phyloP scores from a whole-genome alignment of 2,329 filamentous ascomycete species.

The Pseudogymnoascus sp. region DNA sequence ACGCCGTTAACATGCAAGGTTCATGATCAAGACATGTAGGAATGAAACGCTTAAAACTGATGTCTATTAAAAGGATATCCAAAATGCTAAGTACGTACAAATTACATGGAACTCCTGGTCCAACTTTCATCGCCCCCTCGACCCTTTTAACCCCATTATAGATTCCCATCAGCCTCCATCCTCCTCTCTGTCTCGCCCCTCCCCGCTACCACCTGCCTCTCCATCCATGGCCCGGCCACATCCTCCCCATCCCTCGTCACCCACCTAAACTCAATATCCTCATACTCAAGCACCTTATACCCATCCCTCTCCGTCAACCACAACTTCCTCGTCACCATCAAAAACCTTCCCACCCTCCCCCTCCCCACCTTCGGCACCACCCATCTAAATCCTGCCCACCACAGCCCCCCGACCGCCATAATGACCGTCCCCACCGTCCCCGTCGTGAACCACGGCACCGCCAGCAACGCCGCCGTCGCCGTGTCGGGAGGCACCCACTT shows the following conservation, averaged over 20 bases:
- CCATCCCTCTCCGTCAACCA: constrained; percentile 8
- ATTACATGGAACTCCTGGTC: background rate
- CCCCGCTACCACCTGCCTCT: background rate
- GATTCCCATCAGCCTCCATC: background rate
- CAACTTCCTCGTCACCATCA: constrained; percentile 10
- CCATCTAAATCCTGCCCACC: constrained; percentile 1
- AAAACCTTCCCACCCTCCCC: background rate
- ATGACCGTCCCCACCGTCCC: background rate
- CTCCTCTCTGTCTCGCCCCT: background rate
- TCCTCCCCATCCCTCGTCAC: background rate
- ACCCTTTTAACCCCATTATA: background rate
- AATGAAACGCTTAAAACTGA: background rate
- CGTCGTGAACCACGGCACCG: constrained; percentile 5
- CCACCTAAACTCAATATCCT: constrained; percentile 11
- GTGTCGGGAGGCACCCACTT: constrained; percentile 8
- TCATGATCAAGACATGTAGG: background rate
- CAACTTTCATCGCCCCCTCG: background rate
- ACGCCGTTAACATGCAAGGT: background rate
- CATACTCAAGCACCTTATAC: constrained; percentile 10
- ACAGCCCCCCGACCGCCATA: background rate
- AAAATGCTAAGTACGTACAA: background rate
- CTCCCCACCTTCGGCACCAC: constrained; percentile 9
- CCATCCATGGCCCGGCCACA: background rate
- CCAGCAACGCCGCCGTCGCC: background rate
- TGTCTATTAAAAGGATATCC: background rate